Percentiles rank a stretch among this genome's conserved stretches.
Evolutionary conservation across 2,329 filamentous ascomycete genomes (phyloP).

Genomic region (Aspergillus sp.): DNA sequence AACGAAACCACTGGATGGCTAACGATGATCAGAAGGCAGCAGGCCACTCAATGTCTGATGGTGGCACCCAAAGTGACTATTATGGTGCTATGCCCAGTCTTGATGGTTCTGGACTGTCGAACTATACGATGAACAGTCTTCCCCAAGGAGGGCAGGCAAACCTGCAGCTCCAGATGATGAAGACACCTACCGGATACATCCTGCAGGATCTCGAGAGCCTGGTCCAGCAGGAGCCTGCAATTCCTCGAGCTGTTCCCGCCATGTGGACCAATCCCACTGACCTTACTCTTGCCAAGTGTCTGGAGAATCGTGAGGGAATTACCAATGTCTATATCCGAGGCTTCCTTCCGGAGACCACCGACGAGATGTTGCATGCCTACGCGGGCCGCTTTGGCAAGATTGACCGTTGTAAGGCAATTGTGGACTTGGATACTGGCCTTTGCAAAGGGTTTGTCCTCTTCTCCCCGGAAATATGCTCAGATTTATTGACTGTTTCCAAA

Average conservation of each 20-base stretch:
- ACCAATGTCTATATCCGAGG: constrained; percentile 98
- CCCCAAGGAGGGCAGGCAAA: constrained; percentile 52
- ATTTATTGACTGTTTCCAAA: constrained; percentile 39
- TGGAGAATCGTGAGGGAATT: constrained; percentile 92
- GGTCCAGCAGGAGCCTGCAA: constrained; percentile 72
- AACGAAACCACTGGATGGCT: constrained; percentile 42
- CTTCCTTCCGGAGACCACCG: constrained; percentile 90
- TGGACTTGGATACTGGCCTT: constrained; percentile 86
- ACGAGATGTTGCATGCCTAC: constrained; percentile 81
- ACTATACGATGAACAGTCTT: constrained; percentile 60
- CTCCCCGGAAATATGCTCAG: constrained; percentile 22
- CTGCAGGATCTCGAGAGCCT: constrained; percentile 61
- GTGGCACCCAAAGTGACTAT: constrained; percentile 59
- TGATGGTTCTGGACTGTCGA: constrained; percentile 57
- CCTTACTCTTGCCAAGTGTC: constrained; percentile 87
- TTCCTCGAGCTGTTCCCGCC: constrained; percentile 87
- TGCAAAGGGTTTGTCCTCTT: constrained; percentile 79
- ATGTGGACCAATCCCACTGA: constrained; percentile 78
- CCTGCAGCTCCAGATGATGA: constrained; percentile 47
- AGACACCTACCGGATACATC: constrained; percentile 46
- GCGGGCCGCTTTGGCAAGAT: constrained; percentile 87
- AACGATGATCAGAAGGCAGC: constrained; percentile 47
- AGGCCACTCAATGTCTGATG: constrained; percentile 65
- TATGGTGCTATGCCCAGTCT: constrained; percentile 52
- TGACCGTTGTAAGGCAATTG: constrained; percentile 97